Evolutionary conservation across 768 basidiomycete species (phyloP).

Genomic region (Auricularia cornea): DNA sequence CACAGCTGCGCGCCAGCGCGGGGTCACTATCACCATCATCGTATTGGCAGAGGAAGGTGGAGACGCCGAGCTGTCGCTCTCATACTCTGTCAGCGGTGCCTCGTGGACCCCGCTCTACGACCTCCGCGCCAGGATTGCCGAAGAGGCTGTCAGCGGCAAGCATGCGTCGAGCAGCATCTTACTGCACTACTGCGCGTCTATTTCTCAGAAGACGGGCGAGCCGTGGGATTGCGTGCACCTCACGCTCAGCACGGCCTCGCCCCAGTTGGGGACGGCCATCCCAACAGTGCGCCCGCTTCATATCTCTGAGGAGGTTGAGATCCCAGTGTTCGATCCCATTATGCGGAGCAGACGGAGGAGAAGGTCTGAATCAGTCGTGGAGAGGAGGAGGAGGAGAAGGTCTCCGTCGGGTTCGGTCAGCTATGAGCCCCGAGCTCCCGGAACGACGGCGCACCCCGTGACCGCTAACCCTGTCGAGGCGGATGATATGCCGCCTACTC

Average conservation of each 20-base stretch:
- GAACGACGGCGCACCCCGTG: too few relatives aligned
- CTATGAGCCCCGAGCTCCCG: too few relatives aligned
- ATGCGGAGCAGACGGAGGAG: too few relatives aligned
- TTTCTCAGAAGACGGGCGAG: conserved; percentile 51
- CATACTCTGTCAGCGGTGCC: conserved; percentile 48
- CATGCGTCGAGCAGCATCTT: conserved; percentile 24
- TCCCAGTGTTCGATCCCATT: too few relatives aligned
- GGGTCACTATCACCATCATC: conserved; percentile 33
- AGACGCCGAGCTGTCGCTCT: conserved; percentile 38
- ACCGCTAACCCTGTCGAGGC: too few relatives aligned
- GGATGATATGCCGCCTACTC: not conserved
- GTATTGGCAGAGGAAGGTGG: conserved; percentile 31
- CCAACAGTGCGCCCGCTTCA: conserved; percentile 5
- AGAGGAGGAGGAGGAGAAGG: too few relatives aligned
- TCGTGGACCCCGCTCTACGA: conserved; percentile 51
- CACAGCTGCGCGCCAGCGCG: conserved; percentile 8
- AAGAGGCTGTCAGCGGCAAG: too few relatives aligned
- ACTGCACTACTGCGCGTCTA: conserved; percentile 47
- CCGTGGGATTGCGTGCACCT: conserved; percentile 46
- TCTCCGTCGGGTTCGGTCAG: too few relatives aligned
- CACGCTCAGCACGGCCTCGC: conserved; percentile 40
- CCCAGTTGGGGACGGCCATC: conserved; percentile 8
- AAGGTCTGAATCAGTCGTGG: too few relatives aligned
- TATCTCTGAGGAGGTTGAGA: too few relatives aligned
- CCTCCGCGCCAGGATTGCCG: conserved; percentile 41